These are phyloP conservation scores for Wickerhamomyces hampshirensis DNA, from an alignment of 805 yeast genomes.

Conservation along the genomic window DNA sequence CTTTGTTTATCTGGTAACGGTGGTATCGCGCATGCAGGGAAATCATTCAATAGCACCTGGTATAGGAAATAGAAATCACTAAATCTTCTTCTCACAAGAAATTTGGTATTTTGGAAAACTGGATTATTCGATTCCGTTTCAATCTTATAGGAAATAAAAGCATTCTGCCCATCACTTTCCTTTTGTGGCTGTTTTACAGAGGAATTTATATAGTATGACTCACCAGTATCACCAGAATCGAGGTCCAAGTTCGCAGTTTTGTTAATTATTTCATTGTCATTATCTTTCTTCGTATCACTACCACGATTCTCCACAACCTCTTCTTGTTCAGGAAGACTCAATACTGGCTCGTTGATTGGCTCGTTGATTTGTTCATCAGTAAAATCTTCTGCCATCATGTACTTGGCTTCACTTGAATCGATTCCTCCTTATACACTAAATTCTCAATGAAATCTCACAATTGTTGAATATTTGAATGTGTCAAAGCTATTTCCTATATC, in stretches of 20 bases:
- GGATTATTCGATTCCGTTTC: slow-evolving; percentile 63
- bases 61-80: slow-evolving; percentile 81
- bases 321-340: background rate
- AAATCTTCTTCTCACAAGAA: slow-evolving; percentile 69
- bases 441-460: too few relatives aligned
- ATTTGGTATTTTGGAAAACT: slow-evolving; percentile 38
- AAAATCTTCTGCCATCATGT: slow-evolving; percentile 1
- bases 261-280: background rate
- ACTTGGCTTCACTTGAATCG: too few relatives aligned
- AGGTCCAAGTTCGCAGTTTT: background rate
- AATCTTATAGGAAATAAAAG: slow-evolving; percentile 69
- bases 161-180: slow-evolving; percentile 70
- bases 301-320: background rate
- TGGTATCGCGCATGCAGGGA: slow-evolving; percentile 82
- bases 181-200: slow-evolving; percentile 57
- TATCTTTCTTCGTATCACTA: background rate
- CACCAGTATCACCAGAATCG: background rate
- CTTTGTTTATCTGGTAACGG: slow-evolving; percentile 93
- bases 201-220: slow-evolving; percentile 29
- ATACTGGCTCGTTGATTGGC: background rate
- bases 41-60: slow-evolving; percentile 69
- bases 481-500: background rate
- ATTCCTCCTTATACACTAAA: too few relatives aligned
- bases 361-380: slow-evolving; percentile 2
- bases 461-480: too few relatives aligned